Base-by-base conservation (phyloP, 202 grass and related monocot genomes). In the Schoenoplectus triqueter region DNA sequence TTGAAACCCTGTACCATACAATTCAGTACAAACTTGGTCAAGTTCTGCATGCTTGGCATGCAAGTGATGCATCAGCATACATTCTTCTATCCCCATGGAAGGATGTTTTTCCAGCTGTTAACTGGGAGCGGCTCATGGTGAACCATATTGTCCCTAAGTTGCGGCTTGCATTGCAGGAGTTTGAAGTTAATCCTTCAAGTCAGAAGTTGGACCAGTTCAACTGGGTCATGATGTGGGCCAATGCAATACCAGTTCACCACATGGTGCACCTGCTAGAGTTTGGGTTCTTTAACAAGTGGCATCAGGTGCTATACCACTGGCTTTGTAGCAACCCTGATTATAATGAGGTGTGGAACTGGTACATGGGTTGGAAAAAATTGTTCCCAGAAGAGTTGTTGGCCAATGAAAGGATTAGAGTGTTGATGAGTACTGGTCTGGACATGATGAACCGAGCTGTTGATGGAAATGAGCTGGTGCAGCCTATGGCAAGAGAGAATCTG, bases 251-350 rank as follows among this genome's bases (percentile, higher is more conserved):
- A 15, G 88, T 89, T 20, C 92, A 95, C 85, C 88, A 92, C 82
- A 95, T 95, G 91, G 93, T 95, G 46, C 92, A 94, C 63, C 84
- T 98, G 83, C 80, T 98, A 71, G 92, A 98, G 83, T 74, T 95
- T 85, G 91, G 94, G 84, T 95, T 98, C 80, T 98, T 98, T 57
- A 95, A 83, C 67, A 98, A 98, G 86, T 98, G 95, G 95, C 90
- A 95, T 59, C 91, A 88, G 83, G 89, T 98, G 19, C 78, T 94
- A 0, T 98, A 92, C 69, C 93, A 95, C 75, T 98, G 93, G 93
- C 65, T 95, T 78, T 91, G 90, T 49, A 95, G 87, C 7, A 95
- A 89, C 89, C 95, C 95, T 82, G 91, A 98, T 82, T 95, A 90
- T 69, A 93, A 93, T 72, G 93, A 95, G 73, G 89, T 98, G 21